Evolutionary conservation across 2,329 filamentous ascomycete species (phyloP).

Genomic region (Neopestalotiopsis sp.): DNA sequence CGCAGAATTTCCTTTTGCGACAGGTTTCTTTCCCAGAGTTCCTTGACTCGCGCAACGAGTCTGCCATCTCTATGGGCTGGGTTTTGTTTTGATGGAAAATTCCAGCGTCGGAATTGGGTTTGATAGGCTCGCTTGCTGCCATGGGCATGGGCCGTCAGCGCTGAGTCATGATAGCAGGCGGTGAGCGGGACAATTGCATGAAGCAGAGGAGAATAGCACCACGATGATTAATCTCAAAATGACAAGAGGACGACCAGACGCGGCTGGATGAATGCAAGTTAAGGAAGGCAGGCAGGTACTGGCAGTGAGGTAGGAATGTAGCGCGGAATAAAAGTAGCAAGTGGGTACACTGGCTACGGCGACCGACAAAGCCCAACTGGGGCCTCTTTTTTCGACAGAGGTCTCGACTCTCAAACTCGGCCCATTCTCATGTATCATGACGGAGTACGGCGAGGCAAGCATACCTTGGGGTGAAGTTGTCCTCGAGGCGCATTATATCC

Average conservation of each 20-base stretch:
- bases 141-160: slow-evolving; percentile 10
- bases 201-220: background rate
- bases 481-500: slow-evolving; percentile 67
- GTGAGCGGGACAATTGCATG: background rate
- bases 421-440: background rate
- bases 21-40: slow-evolving; percentile 79
- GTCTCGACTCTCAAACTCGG: background rate
- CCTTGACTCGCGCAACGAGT: slow-evolving; percentile 71
- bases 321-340: background rate
- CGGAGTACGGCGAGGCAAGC: slow-evolving; percentile 28
- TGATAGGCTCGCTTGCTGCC: slow-evolving; percentile 77
- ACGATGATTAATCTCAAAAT: background rate
- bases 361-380: slow-evolving; percentile 13
- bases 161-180: background rate
- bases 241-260: background rate
- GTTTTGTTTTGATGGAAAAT: slow-evolving; percentile 76
- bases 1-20: slow-evolving; percentile 76
- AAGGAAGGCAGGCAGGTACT: too few species aligned
- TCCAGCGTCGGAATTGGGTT: slow-evolving; percentile 78
- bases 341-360: slow-evolving; percentile 10
- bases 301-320: too few species aligned
- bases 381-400: background rate
- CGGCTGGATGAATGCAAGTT: background rate
- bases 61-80: slow-evolving; percentile 72
- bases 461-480: slow-evolving; percentile 75